These are phyloP conservation scores for Stylonectria norvegica DNA, from an alignment of 2,329 filamentous ascomycete species.

Conservation along the genomic window DNA sequence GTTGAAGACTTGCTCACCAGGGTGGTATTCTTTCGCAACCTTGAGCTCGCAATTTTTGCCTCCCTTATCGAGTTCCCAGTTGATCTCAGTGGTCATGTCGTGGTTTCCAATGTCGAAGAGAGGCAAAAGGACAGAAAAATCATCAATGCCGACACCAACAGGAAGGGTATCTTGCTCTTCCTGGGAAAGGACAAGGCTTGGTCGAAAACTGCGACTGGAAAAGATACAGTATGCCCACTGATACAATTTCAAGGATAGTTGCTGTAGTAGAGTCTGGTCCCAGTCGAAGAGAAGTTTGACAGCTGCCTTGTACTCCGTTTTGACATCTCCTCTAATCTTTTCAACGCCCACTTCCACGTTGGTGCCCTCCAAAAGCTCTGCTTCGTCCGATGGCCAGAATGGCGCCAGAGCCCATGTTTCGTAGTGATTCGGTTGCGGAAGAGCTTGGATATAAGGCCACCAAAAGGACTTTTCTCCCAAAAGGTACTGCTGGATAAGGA, in stretches of 20 bases:
- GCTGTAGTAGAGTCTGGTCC: constrained; percentile 26
- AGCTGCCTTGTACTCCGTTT: constrained; percentile 45
- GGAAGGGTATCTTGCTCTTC: constrained; percentile 27
- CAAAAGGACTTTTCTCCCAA: constrained; percentile 58
- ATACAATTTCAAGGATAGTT: constrained; percentile 51
- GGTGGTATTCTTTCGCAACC: constrained; percentile 40
- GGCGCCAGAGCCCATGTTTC: constrained; percentile 54
- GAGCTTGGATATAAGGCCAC: constrained; percentile 62
- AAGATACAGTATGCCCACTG: constrained; percentile 64
- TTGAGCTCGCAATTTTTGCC: constrained; percentile 40
- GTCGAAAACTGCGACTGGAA: constrained; percentile 62
- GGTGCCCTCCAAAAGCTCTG: constrained; percentile 53
- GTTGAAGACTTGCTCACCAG: constrained; percentile 60
- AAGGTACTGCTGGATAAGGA: constrained; percentile 66
- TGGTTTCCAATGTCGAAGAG: constrained; percentile 73
- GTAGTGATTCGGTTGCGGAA: constrained; percentile 58
- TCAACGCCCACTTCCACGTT: constrained; percentile 48
- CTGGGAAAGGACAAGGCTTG: constrained; percentile 52
- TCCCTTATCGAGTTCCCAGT: constrained; percentile 53
- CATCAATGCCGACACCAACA: constrained; percentile 41
- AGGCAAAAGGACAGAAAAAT: constrained; percentile 67
- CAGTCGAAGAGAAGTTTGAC: constrained; percentile 33
- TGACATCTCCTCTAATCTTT: constrained; percentile 46
- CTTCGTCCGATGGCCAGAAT: constrained; percentile 61
- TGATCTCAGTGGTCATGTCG: constrained; percentile 54